Conservation (phyloP, 192 early-diverging fungal genomes). For the Coemansia sp. region DNA sequence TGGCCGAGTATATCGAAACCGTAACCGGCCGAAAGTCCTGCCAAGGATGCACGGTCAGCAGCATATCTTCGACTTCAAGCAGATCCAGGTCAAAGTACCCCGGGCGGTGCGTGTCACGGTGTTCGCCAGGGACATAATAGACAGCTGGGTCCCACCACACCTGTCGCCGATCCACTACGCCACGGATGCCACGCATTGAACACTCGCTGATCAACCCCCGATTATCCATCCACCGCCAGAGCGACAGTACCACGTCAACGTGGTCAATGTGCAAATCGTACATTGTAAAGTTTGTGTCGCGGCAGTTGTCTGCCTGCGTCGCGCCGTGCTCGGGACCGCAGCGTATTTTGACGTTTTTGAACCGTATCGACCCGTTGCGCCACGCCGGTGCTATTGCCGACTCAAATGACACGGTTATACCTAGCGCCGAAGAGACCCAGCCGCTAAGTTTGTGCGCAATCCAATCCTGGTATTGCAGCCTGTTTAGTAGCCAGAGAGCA, state of each 20-base stretch:
- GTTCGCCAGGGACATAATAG: constrained; percentile 57
- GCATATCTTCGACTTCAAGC: constrained; percentile 79
- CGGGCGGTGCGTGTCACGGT: constrained; percentile 58
- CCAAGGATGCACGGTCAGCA: constrained; percentile 71
- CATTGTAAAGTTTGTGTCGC: constrained; percentile 80
- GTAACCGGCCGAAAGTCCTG: constrained; percentile 83
- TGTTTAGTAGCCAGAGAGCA: constrained; percentile 72
- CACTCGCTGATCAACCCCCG: constrained; percentile 77
- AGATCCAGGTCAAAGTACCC: constrained; percentile 83
- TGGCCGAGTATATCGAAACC: constrained; percentile 81
- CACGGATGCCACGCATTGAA: constrained; percentile 80
- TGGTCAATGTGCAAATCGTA: constrained; percentile 79
- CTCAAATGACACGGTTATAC: constrained; percentile 81
- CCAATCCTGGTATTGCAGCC: constrained; percentile 81
- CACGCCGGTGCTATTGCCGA: constrained; percentile 90
- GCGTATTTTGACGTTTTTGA: constrained; percentile 75
- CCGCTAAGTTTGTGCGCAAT: constrained; percentile 72
- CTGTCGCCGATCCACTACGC: constrained; percentile 77
- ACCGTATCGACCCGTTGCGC: constrained; percentile 79
- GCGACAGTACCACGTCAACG: constrained; percentile 77
- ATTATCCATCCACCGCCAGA: constrained; percentile 89
- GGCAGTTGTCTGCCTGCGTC: constrained; percentile 5
- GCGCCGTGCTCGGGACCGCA: constrained; percentile 49
- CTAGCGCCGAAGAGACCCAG: constrained; percentile 75
- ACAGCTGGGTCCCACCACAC: constrained; percentile 70